Percentiles rank a stretch among this genome's conserved stretches.
phyloP scores from a whole-genome alignment of 2,329 filamentous ascomycete species.

The Colletotrichum graminicola region DNA sequence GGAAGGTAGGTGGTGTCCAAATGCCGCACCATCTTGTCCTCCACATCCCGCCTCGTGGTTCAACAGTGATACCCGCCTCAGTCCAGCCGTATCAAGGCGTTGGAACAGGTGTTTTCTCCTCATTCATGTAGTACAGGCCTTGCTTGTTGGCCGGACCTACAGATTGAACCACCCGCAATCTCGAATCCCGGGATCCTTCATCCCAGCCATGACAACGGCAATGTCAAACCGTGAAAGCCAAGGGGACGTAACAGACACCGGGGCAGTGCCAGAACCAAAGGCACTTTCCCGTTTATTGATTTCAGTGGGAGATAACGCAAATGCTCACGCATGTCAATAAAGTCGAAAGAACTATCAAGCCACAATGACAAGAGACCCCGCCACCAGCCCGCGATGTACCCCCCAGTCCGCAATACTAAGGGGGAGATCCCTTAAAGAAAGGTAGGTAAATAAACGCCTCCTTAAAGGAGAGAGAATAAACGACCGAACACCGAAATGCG shows the following conservation, averaged over 20 bases:
- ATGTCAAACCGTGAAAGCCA: background rate
- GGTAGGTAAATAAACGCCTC: background rate
- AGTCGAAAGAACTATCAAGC: background rate
- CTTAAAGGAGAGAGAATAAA: constrained; percentile 1
- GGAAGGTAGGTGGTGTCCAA: background rate
- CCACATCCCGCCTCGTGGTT: background rate
- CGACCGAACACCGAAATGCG: background rate
- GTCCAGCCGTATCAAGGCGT: background rate
- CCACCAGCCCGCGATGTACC: background rate
- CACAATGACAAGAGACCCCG: background rate
- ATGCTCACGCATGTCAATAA: background rate
- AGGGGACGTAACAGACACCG: no score
- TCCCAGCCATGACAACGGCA: background rate
- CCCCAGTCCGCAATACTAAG: background rate
- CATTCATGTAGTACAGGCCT: background rate
- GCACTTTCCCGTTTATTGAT: background rate
- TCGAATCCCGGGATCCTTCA: background rate
- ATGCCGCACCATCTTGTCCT: background rate
- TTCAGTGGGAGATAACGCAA: background rate
- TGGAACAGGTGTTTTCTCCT: background rate
- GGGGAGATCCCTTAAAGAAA: constrained; percentile 1
- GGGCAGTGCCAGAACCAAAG: background rate
- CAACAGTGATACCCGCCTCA: background rate
- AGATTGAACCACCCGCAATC: background rate
- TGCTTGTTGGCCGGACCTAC: background rate